Evolutionary conservation across 148 eudicot species (phyloP).

Genomic region (Rhododendron kiyosumense): DNA sequence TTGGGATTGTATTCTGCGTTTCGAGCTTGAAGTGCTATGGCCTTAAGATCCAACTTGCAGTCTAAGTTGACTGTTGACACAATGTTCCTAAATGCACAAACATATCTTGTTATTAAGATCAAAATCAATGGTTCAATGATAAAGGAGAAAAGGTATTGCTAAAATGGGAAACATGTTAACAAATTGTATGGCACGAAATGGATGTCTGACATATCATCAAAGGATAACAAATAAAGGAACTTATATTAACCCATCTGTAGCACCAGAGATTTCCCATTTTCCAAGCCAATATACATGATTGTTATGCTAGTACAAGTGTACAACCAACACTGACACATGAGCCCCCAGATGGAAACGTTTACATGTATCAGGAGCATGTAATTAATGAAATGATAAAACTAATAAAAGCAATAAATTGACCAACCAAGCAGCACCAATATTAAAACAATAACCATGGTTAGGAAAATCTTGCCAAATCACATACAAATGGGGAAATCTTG

Average conservation of each 20-base stretch:
- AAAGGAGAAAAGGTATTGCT: not conserved
- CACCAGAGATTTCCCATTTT: not conserved
- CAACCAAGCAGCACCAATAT: not conserved
- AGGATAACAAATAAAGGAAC: not conserved
- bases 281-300: not conserved
- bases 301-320: not conserved
- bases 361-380: not conserved
- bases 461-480: not conserved
- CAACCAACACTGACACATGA: not conserved
- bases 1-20: constrained; percentile 92
- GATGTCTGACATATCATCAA: not conserved
- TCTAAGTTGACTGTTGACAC: constrained; percentile 85
- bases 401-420: not conserved
- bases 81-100: constrained; percentile 46
- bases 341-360: not conserved
- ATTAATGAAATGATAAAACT: not conserved
- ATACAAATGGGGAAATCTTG: not conserved
- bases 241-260: not conserved
- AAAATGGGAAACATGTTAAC: not conserved
- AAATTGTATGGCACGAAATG: not conserved
- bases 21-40: constrained; percentile 79
- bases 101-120: not conserved
- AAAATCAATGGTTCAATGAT: not conserved
- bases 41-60: constrained; percentile 79
- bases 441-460: not conserved